These are phyloP conservation scores for Sporisorium scitamineum DNA, from an alignment of 1,284 basidiomycete genomes.

Conservation along the genomic window DNA sequence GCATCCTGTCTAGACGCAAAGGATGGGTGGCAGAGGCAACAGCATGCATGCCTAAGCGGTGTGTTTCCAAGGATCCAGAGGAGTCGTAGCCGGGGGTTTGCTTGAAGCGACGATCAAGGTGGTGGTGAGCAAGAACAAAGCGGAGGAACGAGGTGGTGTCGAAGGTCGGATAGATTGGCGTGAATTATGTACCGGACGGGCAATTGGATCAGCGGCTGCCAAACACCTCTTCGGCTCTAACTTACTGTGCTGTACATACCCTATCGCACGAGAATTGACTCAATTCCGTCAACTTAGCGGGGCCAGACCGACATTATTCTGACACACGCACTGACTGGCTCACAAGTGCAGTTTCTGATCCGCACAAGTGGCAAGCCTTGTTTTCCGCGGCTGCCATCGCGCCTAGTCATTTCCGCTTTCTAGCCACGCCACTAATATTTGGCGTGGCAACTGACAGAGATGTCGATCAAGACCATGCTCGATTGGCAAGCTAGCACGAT, in stretches of 20 bases:
- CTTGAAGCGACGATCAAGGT: background rate
- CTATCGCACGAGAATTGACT: constrained; percentile 8
- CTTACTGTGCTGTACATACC: background rate
- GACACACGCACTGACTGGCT: background rate
- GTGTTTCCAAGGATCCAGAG: background rate
- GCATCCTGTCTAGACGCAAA: constrained; percentile 24
- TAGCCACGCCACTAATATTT: background rate
- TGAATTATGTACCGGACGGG: background rate
- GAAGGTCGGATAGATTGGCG: constrained; percentile 1
- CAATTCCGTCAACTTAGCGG: too few relatives aligned
- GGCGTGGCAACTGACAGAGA: too few relatives aligned
- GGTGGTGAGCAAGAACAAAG: background rate
- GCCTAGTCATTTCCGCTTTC: too few relatives aligned
- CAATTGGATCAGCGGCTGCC: constrained; percentile 1
- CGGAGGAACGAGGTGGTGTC: background rate
- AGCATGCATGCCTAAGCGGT: constrained; percentile 15
- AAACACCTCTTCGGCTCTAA: background rate
- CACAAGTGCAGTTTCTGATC: too few relatives aligned
- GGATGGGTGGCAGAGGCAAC: constrained; percentile 20
- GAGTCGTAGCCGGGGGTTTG: too few relatives aligned
- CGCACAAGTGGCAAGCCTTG: background rate
- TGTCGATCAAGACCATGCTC: background rate
- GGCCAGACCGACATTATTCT: too few relatives aligned
- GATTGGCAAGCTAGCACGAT: background rate
- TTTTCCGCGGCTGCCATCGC: background rate